Base-by-base conservation (phyloP, 192 early-diverging fungal genomes). In the Lobulomyces angularis region DNA sequence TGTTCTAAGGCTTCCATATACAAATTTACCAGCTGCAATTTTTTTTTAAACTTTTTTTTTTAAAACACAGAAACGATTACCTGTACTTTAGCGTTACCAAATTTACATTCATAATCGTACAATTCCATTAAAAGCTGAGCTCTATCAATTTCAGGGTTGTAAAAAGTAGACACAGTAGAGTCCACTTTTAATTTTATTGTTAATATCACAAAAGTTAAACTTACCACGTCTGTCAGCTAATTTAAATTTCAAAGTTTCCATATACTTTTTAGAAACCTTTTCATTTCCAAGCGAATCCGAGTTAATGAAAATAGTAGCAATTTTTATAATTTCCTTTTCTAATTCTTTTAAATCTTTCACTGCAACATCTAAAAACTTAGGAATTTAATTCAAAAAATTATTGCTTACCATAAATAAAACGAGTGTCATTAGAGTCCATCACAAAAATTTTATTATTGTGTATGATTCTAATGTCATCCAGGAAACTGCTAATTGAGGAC, bases 1-100 rank as follows among this genome's bases (percentile, higher is more conserved):
- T 74, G 58, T 44, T 74, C 71, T 41, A 53, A 67, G 5, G 51
- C 48, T 35, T 74, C 71, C 45, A 74, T 17, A 49, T 69, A 74
- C 12, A 27, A 29, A 30, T 70, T 70, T 14, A 64, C 40, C 16
- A 52, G 30, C 67, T 69, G 32, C 12, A 7, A 3, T 17, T 5
- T 18, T 35, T 51, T 5, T 21, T 22, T 38, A 21, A 29, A 11
- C 0, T 26, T 1, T 8, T 8, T 39, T 42, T 26, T 17, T 9
- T 8, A 2, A 33, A 36, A 31, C 5, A 14, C 24, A 25, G 20
- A 24, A 23, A 25, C 5, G 9, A 37, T 46, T 35, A 67, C 59
- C 47, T 70, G 56, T 29, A 74, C 60, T 35, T 69, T 74, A 8
- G 66, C 59, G 48, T 50, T 67, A 17, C 67, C 61, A 45, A 51